Evolutionary conservation across 257 asterid genomes (phyloP).

Genomic region (Schizonepeta tenuifolia): DNA sequence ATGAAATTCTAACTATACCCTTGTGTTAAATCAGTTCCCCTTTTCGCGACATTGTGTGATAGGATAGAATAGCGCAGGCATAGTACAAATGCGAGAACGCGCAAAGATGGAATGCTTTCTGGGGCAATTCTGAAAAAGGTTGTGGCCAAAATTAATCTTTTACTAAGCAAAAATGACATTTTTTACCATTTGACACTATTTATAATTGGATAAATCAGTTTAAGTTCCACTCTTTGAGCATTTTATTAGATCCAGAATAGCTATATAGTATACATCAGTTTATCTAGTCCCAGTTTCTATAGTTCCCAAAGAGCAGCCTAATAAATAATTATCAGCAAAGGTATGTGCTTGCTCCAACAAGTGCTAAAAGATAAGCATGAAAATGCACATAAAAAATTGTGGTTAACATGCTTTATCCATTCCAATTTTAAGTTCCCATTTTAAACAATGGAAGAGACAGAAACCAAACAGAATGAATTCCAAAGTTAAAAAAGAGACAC

Average conservation of each 20-base stretch:
- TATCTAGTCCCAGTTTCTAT: background rate
- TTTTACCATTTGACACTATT: too few species aligned
- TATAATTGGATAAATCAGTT: background rate
- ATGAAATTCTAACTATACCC: too few species aligned
- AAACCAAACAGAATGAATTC: background rate
- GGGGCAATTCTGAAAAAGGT: too few species aligned
- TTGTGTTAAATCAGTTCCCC: too few species aligned
- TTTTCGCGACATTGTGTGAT: too few species aligned
- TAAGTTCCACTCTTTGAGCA: background rate
- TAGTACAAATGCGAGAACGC: too few species aligned
- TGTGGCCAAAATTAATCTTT: too few species aligned
- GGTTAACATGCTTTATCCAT: too few species aligned
- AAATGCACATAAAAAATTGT: too few species aligned
- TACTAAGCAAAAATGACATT: too few species aligned
- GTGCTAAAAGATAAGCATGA: background rate
- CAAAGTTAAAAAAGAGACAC: background rate
- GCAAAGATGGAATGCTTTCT: too few species aligned
- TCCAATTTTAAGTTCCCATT: background rate
- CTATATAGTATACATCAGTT: background rate
- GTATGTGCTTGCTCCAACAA: background rate
- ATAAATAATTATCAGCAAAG: background rate
- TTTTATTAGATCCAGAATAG: background rate
- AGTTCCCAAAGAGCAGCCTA: background rate
- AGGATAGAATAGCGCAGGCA: too few species aligned
- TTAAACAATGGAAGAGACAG: background rate